Base-by-base conservation (phyloP, 2,329 filamentous ascomycete species). In the Penicillium sp. region DNA sequence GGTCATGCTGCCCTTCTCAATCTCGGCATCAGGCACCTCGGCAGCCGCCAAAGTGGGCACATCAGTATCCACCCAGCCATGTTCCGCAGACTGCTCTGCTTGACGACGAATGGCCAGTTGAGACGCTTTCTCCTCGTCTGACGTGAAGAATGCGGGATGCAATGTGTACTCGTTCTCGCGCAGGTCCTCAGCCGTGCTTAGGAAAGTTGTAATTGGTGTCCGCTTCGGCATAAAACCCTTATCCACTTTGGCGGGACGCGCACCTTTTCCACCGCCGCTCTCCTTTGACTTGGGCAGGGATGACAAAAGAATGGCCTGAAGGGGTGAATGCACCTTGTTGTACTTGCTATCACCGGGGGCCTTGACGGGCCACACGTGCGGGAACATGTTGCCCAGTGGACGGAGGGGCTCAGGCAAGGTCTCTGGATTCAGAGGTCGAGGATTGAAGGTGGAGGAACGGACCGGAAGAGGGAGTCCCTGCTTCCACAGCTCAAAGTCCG, bases 331-430 rank as follows among this genome's bases (percentile, higher is more conserved):
- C 72, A 99, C 86, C 72, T 88, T 90, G 67, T 85, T 86, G 71
- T 89, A 86, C 73, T 88, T 91, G 66, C 92, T 89, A 74, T 98
- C 94, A 4, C 93, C 95, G 2, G 92, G 91, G 0, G 92, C 90
- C 73, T 87, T 90, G 60, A 97, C 86, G 10, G 93, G 94, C 93
- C 95, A 97, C 42, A 97, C 80, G 70, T 95, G 89, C 8, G 88
- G 83, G 67, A 99, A 98, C 74, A 97, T 91, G 61, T 91, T 86
- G 43, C 90, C 87, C 60, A 97, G 85, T 1, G 88, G 87, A 71
- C 86, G 81, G 40, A 92, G 70, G 11, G 83, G 80, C 22, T 80
- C 74, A 1, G 87, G 75, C 28, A 80, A 66, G n/a, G 60, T 57
- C 6, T 73, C 69, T 28, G 68, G 66, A 5, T 65, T 62, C 43